Evolutionary conservation across 1,139 yeast species (phyloP), one percentile per base, ranked within the genome.

Genomic region (Spencermartinsiella ligniputridi): DNA sequence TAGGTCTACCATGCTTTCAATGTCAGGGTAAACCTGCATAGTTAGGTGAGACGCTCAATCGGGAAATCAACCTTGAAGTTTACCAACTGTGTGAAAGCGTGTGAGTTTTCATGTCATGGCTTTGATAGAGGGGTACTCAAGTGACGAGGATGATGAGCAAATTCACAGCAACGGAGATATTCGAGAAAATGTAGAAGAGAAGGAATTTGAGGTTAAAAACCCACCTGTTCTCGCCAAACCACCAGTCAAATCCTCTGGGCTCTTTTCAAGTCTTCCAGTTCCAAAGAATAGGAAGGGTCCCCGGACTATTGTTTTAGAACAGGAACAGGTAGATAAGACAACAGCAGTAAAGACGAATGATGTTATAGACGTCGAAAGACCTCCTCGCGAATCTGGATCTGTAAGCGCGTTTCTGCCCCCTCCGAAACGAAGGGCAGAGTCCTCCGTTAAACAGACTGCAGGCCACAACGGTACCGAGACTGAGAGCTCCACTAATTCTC

Each of bases 121-220:
- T 8, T n/a, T 27, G 15, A 27, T 42, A 27, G 46, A 35, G 5
- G 37, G 30, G 13, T 42, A 42, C 18, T 35, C 39, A 2, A 42
- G 46, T 27, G 46, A 39, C 30, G 39, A 41, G 2, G 46, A 42
- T 1, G n/a, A 32, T 18, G 41, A 34, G 18, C 38, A 34, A 30
- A 35, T 22, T 8, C 19, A 15, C 8, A 40, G 17, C 9, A 27
- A 18, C 8, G 27, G 11, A 5, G 8, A 18, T 2, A 20, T n/a
- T n/a, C 15, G 17, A 25, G 16, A 32, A 19, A n/a, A 17, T 13
- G 19, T n/a, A 21, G 24, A 29, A 19, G 12, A 9, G 15, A 11
- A 6, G 5, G 12, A 9, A 5, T 15, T 9, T 9, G n/a, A 9
- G 5, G 25, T 22, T 6, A n/a, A n/a, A n/a, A n/a, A n/a, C n/a